A percentile compares a stretch with the other conserved stretches of the same genome.
These are phyloP conservation scores for Sporothrix phasma DNA, from an alignment of 2,329 filamentous ascomycete species.

Conservation along the genomic window DNA sequence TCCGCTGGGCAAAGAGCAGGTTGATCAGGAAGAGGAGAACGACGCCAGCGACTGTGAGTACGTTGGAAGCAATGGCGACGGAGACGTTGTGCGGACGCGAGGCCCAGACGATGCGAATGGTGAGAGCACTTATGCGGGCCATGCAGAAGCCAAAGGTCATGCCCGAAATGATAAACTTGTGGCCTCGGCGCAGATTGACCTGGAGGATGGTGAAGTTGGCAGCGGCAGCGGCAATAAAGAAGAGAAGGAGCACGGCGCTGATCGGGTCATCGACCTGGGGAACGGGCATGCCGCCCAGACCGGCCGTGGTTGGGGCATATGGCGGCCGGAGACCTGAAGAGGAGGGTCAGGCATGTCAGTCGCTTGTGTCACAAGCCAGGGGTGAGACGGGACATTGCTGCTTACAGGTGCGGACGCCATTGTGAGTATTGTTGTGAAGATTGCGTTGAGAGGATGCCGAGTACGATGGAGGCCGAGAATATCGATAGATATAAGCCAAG, in stretches of 20 bases:
- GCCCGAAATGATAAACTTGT: slow-evolving; percentile 51
- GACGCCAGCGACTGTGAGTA: slow-evolving; percentile 66
- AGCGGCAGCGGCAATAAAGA: slow-evolving; percentile 45
- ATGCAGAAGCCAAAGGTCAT: slow-evolving; percentile 50
- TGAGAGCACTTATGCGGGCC: slow-evolving; percentile 42
- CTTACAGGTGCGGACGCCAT: neutral
- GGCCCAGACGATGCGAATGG: slow-evolving; percentile 45
- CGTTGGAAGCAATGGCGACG: slow-evolving; percentile 48
- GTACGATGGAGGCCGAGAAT: neutral
- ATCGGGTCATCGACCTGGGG: slow-evolving; percentile 53
- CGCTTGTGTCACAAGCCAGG: neutral
- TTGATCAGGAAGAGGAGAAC: slow-evolving; percentile 70
- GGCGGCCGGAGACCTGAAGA: slow-evolving; percentile 25
- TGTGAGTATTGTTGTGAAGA: neutral
- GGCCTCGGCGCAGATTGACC: slow-evolving; percentile 38
- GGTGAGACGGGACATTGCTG: neutral
- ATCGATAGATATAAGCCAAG: neutral
- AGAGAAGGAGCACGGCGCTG: slow-evolving; percentile 48
- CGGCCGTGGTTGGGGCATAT: slow-evolving; percentile 35
- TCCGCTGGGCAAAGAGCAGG: slow-evolving; percentile 63
- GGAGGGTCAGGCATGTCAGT: neutral
- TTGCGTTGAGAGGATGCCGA: neutral
- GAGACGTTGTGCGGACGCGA: slow-evolving; percentile 29
- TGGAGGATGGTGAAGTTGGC: slow-evolving; percentile 50
- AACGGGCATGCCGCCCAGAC: slow-evolving; percentile 49